Conservation (phyloP, 2,329 filamentous ascomycete species). For the Claviceps capensis region DNA sequence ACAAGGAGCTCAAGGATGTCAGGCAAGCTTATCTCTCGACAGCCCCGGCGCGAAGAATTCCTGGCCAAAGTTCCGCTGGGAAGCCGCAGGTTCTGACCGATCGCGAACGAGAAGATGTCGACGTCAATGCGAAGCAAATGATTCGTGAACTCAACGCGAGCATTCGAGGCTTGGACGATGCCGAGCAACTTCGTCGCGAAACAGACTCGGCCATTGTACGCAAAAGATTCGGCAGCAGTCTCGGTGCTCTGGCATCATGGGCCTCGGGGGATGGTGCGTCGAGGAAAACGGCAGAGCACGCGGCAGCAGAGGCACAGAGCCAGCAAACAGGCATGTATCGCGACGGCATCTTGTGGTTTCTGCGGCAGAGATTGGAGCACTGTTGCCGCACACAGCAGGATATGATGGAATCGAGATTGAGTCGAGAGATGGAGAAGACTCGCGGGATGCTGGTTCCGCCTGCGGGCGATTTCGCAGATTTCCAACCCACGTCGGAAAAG, state of each 20-base stretch:
- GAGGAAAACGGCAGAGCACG: conserved; percentile 49
- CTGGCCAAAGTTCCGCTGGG: conserved; percentile 32
- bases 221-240: conserved; percentile 51
- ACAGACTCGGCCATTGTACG: conserved; percentile 57
- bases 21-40: conserved; percentile 86
- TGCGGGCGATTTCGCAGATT: conserved; percentile 20
- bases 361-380: conserved; percentile 61
- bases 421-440: conserved; percentile 76
- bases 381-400: conserved; percentile 66
- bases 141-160: conserved; percentile 74
- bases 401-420: conserved; percentile 87
- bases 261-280: conserved; percentile 43
- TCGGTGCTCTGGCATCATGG: conserved; percentile 53
- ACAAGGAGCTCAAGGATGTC: conserved; percentile 66
- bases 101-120: conserved; percentile 70
- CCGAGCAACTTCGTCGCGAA: conserved; percentile 68
- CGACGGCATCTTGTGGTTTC: conserved; percentile 72
- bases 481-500: conserved; percentile 11
- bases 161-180: conserved; percentile 66
- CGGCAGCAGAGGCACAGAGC: conserved; percentile 55
- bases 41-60: conserved; percentile 46
- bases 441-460: conserved; percentile 53
- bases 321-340: conserved; percentile 56
- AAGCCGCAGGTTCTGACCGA: conserved; percentile 54
- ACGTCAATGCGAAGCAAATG: conserved; percentile 73